Conservation (phyloP, 2,329 filamentous ascomycete genomes). For the Hypomyces perniciosus region DNA sequence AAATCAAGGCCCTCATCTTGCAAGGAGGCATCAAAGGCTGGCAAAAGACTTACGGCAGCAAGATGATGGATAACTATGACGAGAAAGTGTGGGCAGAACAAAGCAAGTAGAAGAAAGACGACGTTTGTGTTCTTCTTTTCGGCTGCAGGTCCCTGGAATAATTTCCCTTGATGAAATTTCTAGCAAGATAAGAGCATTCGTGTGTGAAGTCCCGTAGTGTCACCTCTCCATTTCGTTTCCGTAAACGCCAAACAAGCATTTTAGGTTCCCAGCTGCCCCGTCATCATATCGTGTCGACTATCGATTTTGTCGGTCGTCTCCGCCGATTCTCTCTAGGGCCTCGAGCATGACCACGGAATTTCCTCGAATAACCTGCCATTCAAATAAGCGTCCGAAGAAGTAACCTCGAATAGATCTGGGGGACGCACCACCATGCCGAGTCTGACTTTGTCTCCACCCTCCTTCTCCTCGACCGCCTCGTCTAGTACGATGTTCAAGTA, state of each 20-base stretch:
- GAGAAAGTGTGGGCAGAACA: conserved; percentile 31
- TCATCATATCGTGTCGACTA: conserved; percentile 21
- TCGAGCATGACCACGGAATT: conserved; percentile 99
- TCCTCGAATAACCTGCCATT: conserved; percentile 74
- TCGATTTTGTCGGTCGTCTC: conserved; percentile 46
- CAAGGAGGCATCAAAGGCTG: conserved; percentile 50
- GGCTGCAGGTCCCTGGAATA: not conserved
- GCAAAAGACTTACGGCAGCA: conserved; percentile 42
- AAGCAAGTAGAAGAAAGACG: conserved; percentile 17
- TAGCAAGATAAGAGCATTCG: conserved; percentile 21
- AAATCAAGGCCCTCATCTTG: conserved; percentile 42
- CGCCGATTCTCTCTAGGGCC: conserved; percentile 63
- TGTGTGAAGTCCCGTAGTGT: conserved; percentile 8
- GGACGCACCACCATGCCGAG: conserved; percentile 83
- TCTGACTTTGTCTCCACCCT: conserved; percentile 80
- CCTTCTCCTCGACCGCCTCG: conserved; percentile 92
- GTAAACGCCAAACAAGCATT: conserved; percentile 30
- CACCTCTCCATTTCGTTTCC: conserved; percentile 18
- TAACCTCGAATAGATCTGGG: not conserved
- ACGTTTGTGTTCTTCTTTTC: not conserved
- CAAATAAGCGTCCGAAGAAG: not conserved
- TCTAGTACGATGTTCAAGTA: conserved; percentile 98
- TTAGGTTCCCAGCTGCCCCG: conserved; percentile 13
- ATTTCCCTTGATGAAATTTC: conserved; percentile 25
- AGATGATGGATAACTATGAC: conserved; percentile 46